Evolutionary conservation across 495 filamentous ascomycete species (phyloP), one percentile per base, ranked within the genome.

Genomic region (Melanomma pulvis-pyrius): DNA sequence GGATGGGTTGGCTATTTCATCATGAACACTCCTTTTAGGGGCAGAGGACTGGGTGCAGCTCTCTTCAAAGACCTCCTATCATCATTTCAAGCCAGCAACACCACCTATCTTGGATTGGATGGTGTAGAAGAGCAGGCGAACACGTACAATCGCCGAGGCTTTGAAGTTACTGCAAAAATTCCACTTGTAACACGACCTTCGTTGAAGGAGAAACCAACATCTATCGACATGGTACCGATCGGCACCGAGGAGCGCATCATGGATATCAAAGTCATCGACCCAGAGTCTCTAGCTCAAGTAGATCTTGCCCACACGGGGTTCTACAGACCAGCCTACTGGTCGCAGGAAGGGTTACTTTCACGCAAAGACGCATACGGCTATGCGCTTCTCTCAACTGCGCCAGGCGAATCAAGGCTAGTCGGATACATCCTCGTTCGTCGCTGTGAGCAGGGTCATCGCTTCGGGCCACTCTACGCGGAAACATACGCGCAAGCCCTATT

Each of bases 1-100:
- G 70, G 61, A 1, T 72, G 70, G 70, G 34, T 72, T 6, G 70
- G 70, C 34, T 72, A 66, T 30, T 69, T 72, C 61, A 32, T 47
- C 22, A 28, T 72, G 15, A 72, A 72, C 57, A 55, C 54, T 2
- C 24, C 49, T 1, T 36, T 60, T 17, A 61, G 66, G 21, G 63
- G 64, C 19, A 41, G 48, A 8, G 65, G 70, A 36, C 48, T 44
- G 13, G 70, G 70, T 13, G 24, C 52, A 11, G 53, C 56, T 7
- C 34, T 72, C 3, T 65, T 34, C 17, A 41, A 59, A 29, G 39
- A 24, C 6, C 13, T 60, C 9, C 34, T 61, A 13, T 50, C n/a
- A 15, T 39, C 19, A 0, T 72, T 53, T 29, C n/a, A 44, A 5
- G 24, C 36, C 1, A 61, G 13, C 22, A 39, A 39, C 30, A 63